Evolutionary conservation across 2,329 filamentous ascomycete genomes (phyloP), one percentile per base, ranked within the genome.

Genomic region (Aspergillus puulaauensis): DNA sequence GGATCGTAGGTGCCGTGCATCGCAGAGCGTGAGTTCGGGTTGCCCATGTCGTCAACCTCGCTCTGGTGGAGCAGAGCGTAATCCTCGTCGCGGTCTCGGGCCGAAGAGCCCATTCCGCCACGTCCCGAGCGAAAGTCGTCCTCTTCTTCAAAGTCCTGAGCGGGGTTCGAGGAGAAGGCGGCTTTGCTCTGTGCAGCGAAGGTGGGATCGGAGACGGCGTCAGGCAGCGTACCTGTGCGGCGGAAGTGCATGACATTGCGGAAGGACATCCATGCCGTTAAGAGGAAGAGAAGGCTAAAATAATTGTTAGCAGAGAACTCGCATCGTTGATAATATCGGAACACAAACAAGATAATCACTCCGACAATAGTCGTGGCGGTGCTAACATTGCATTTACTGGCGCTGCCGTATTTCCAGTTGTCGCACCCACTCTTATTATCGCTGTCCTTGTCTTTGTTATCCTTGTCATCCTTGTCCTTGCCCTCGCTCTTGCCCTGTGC

Each of bases 221-320:
- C 74, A 48, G 83, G 83, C 56, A 84, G 76, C 48, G 79, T 78
- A 58, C 84, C 84, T 47, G 82, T 83, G 61, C 80, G 79, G 61
- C 82, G 80, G 75, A 82, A 85, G 65, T 84, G 78, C 68, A 79
- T 74, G 56, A 85, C 75, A 60, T 81, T 83, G 66, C 82, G 79
- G 66, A 82, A 74, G 33, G 82, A 84, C 61, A 86, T 77, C 61
- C 72, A 79, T 55, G 77, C 73, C 1, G 84, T 86, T 19, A 77
- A 64, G 45, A 75, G 66, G 69, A 86, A 87, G 56, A 85, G 76
- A 35, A 86, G 63, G 62, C 82, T 84, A 57, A 39, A 24, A 31
- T 24, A 19, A 35, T 17, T 17, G 54, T 59, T 54, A 60, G 56
- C 23, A 33, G 31, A 14, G 1, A 23, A 19, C 12, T 37, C 40